These are phyloP conservation scores for Lactarius hatsudake DNA, from an alignment of 768 basidiomycete genomes.

Conservation along the genomic window DNA sequence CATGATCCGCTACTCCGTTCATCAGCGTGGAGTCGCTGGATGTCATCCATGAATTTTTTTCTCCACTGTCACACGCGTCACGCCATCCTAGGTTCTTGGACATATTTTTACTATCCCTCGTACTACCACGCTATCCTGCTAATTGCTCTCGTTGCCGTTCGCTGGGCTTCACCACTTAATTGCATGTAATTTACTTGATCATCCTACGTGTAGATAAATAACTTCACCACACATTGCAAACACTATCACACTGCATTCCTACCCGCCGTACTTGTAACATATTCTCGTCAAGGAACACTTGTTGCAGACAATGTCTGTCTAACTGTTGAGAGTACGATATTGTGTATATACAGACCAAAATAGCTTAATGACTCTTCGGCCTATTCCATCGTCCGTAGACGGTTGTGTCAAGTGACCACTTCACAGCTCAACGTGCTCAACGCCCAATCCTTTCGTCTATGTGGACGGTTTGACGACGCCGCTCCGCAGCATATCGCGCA, in stretches of 20 bases:
- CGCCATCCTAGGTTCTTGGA: background rate
- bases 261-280: slow-evolving; percentile 17
- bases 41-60: too few relatives aligned
- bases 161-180: slow-evolving; percentile 2
- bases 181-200: slow-evolving; percentile 10
- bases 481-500: slow-evolving; percentile 53
- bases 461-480: slow-evolving; percentile 54
- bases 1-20: background rate
- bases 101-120: slow-evolving; percentile 13
- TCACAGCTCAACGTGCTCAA: background rate
- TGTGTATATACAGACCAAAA: slow-evolving; percentile 16
- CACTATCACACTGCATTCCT: slow-evolving; percentile 16
- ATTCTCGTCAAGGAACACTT: slow-evolving; percentile 6
- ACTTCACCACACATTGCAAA: slow-evolving; percentile 13
- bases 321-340: background rate
- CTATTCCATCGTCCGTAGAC: background rate
- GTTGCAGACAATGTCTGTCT: slow-evolving; percentile 4
- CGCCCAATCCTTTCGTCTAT: slow-evolving; percentile 35
- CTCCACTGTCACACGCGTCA: background rate
- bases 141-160: slow-evolving; percentile 6
- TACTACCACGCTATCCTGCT: slow-evolving; percentile 9
- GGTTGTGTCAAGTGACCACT: background rate
- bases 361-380: slow-evolving; percentile 7
- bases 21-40: background rate
- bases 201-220: slow-evolving; percentile 15